phyloP scores from a whole-genome alignment of 495 filamentous ascomycete genomes.

The Hypoxylon fuscum region DNA sequence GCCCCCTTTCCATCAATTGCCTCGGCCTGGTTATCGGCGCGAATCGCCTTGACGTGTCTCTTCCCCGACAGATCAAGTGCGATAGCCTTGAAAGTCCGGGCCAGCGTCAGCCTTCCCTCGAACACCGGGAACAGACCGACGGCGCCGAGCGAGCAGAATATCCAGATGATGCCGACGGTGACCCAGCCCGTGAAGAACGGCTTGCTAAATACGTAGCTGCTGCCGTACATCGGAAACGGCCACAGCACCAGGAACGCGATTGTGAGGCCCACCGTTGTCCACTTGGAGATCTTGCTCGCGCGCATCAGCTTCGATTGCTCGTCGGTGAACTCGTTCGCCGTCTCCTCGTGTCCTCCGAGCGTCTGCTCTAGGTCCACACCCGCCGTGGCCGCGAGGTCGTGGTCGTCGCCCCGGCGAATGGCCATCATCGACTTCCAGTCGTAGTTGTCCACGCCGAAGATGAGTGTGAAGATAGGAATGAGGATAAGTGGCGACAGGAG shows the following conservation, averaged over 20 bases:
- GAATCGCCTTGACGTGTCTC: slow-evolving; percentile 52
- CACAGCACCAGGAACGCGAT: slow-evolving; percentile 83
- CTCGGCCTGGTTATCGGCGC: slow-evolving; percentile 39
- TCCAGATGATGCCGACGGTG: slow-evolving; percentile 84
- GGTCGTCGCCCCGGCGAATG: slow-evolving; percentile 86
- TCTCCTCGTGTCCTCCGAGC: slow-evolving; percentile 61
- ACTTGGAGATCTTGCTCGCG: slow-evolving; percentile 81
- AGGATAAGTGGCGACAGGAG: slow-evolving; percentile 83
- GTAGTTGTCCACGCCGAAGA: slow-evolving; percentile 81
- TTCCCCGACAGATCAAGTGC: slow-evolving; percentile 73
- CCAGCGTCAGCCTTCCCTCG: slow-evolving; percentile 78
- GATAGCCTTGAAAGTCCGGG: slow-evolving; percentile 71
- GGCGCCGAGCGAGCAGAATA: slow-evolving; percentile 75
- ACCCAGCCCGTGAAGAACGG: slow-evolving; percentile 95
- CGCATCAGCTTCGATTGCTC: slow-evolving; percentile 75
- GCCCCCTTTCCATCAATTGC: slow-evolving; percentile 25
- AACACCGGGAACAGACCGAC: slow-evolving; percentile 87
- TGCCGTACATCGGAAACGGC: slow-evolving; percentile 95
- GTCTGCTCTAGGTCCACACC: slow-evolving; percentile 77
- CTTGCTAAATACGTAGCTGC: slow-evolving; percentile 87
- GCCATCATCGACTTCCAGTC: slow-evolving; percentile 88
- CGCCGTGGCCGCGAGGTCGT: slow-evolving; percentile 73
- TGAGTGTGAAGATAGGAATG: slow-evolving; percentile 79
- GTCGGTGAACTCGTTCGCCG: slow-evolving; percentile 54
- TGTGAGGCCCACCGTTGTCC: slow-evolving; percentile 78